These are phyloP conservation scores for Pelargonium fulgidum DNA, from an alignment of 441 rosid genomes.

Conservation along the genomic window DNA sequence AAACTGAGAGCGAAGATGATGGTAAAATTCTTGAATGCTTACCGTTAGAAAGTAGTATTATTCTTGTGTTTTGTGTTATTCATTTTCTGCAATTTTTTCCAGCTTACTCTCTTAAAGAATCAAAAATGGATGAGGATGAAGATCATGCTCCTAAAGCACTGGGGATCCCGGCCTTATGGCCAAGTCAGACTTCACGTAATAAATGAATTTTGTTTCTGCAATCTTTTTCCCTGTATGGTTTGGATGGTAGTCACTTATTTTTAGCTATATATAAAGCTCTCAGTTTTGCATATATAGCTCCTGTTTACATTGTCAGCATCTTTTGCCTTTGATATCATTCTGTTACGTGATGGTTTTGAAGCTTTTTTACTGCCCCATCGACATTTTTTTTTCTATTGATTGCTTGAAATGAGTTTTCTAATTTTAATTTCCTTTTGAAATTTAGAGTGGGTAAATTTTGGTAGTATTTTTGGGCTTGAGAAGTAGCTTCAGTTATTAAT, in stretches of 20 bases:
- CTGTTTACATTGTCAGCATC: background rate
- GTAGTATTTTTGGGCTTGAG: background rate
- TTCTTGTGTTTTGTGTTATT: background rate
- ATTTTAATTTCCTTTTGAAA: background rate
- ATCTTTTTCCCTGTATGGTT: background rate
- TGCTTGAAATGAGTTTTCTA: too few relatives aligned
- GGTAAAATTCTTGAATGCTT: conserved; percentile 35
- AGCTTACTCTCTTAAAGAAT: conserved; percentile 66
- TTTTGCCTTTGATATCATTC: background rate
- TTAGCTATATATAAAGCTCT: too few relatives aligned
- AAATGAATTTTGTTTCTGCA: conserved; percentile 13
- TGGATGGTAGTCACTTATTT: too few relatives aligned
- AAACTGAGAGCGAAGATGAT: conserved; percentile 89
- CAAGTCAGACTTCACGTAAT: conserved; percentile 52
- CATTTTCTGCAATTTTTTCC: conserved; percentile 20
- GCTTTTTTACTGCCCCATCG: too few relatives aligned
- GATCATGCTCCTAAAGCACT: conserved; percentile 26
- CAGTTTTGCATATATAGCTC: background rate
- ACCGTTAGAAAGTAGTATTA: background rate
- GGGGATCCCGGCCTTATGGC: conserved; percentile 33
- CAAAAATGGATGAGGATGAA: conserved; percentile 26
- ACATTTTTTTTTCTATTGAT: too few relatives aligned
- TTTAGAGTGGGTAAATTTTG: background rate
- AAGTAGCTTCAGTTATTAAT: background rate
- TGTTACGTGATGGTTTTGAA: background rate